Percentiles rank a stretch among this genome's conserved stretches.
Evolutionary conservation across 352 stramenopile species (phyloP).

Genomic region (Globisporangium recalcitrans): DNA sequence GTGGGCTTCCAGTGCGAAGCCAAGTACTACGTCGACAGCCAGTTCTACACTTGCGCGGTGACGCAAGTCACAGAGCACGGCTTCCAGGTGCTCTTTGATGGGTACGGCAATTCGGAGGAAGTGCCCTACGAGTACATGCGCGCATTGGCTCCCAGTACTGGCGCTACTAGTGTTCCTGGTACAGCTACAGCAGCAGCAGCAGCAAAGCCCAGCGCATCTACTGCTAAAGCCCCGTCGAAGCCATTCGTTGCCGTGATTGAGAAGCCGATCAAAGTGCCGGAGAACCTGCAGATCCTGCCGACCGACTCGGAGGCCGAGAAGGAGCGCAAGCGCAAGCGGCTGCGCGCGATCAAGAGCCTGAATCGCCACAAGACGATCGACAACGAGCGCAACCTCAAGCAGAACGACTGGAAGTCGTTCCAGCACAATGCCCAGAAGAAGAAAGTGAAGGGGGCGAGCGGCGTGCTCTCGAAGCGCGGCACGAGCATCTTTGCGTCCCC

Average conservation of each 20-base stretch:
- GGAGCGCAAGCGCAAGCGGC: constrained; percentile 76
- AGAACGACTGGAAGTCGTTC: constrained; percentile 86
- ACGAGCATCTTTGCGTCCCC: constrained; percentile 89
- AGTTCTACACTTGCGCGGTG: constrained; percentile 72
- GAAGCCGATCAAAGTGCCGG: constrained; percentile 82
- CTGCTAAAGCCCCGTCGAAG: constrained; percentile 10
- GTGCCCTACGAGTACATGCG: constrained; percentile 87
- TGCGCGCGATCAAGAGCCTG: constrained; percentile 81
- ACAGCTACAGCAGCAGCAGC: not conserved
- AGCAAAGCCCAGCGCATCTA: constrained; percentile 2
- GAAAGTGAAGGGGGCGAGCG: constrained; percentile 56
- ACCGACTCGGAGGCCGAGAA: constrained; percentile 84
- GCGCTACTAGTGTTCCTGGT: too few relatives aligned
- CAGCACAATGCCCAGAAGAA: constrained; percentile 79
- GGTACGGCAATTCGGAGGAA: constrained; percentile 89
- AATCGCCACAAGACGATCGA: constrained; percentile 86
- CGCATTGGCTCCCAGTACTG: constrained; percentile 8
- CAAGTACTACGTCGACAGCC: constrained; percentile 77
- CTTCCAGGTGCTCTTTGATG: constrained; percentile 83
- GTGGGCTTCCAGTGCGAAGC: constrained; percentile 62
- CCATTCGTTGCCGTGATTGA: constrained; percentile 45
- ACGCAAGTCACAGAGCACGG: constrained; percentile 60
- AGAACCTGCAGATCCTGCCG: constrained; percentile 78
- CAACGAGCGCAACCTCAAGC: constrained; percentile 78
- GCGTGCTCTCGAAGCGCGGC: constrained; percentile 72